These are phyloP conservation scores for Venturia aucupariae DNA, from an alignment of 2,329 filamentous ascomycete species.

Conservation along the genomic window DNA sequence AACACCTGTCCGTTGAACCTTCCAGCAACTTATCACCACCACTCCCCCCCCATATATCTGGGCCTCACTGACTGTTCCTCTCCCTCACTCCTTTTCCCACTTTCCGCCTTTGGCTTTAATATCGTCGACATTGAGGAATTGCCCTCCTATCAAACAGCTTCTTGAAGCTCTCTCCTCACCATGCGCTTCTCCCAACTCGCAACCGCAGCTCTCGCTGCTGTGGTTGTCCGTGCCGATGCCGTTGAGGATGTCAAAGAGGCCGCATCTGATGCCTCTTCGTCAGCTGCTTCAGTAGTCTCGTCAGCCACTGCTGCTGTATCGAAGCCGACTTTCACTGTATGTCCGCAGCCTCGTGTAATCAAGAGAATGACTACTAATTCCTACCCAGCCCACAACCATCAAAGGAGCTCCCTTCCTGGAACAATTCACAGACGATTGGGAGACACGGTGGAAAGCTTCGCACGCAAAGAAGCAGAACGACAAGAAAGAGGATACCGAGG, in stretches of 20 bases:
- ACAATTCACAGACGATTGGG: conserved; percentile 97
- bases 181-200: conserved; percentile 11
- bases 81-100: not conserved
- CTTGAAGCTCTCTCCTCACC: conserved; percentile 4
- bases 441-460: conserved; percentile 84
- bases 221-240: conserved; percentile 12
- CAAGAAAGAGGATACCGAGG: conserved; percentile 55
- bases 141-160: not conserved
- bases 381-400: conserved; percentile 64
- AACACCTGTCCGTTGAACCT: not conserved
- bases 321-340: conserved; percentile 17
- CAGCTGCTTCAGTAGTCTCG: conserved; percentile 12
- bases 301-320: conserved; percentile 4
- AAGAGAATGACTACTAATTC: conserved; percentile 1
- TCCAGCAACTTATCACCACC: not conserved
- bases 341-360: conserved; percentile 8
- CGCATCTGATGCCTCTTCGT: conserved; percentile 13
- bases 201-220: conserved; percentile 10
- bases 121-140: not conserved
- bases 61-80: not conserved
- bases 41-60: not conserved
- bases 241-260: conserved; percentile 14
- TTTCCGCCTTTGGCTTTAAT: not conserved
- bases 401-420: conserved; percentile 86
- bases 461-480: conserved; percentile 94